Conservation (phyloP, 192 early-diverging fungal genomes). For the Dissophora ornata region DNA sequence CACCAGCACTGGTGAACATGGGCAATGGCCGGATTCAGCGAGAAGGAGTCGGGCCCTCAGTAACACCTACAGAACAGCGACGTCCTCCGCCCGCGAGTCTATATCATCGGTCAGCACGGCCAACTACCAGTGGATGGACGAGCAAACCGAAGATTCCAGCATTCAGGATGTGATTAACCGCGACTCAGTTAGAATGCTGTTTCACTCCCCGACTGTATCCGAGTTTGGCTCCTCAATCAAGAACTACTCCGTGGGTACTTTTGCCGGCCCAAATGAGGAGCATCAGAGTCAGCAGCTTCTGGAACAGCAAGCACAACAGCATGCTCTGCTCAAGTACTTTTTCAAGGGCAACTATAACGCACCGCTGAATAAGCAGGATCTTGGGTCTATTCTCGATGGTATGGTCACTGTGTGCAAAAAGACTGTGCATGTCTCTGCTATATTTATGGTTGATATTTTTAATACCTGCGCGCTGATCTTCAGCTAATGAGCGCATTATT, state of each 20-base stretch:
- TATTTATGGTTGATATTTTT: too few relatives aligned
- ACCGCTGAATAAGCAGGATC: conserved; percentile 24
- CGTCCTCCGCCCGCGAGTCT: conserved; percentile 32
- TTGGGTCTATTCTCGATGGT: conserved; percentile 50
- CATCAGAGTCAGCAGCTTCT: conserved; percentile 22
- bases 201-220: conserved; percentile 21
- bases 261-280: conserved; percentile 6
- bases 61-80: background rate
- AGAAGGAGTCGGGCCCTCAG: background rate
- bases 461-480: too few relatives aligned
- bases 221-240: background rate
- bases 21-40: background rate
- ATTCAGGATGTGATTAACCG: conserved; percentile 21
- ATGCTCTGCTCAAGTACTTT: conserved; percentile 45
- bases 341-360: conserved; percentile 53
- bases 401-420: background rate
- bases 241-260: too few relatives aligned
- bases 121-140: conserved; percentile 52
- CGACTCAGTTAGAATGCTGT: conserved; percentile 25
- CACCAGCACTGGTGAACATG: background rate
- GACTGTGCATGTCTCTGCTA: background rate
- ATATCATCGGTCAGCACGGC: conserved; percentile 31
- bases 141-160: background rate
- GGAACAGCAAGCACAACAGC: conserved; percentile 40
- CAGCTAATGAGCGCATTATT: background rate